Evolutionary conservation across 2,329 filamentous ascomycete species (phyloP).

Genomic region (Apiospora aurea): DNA sequence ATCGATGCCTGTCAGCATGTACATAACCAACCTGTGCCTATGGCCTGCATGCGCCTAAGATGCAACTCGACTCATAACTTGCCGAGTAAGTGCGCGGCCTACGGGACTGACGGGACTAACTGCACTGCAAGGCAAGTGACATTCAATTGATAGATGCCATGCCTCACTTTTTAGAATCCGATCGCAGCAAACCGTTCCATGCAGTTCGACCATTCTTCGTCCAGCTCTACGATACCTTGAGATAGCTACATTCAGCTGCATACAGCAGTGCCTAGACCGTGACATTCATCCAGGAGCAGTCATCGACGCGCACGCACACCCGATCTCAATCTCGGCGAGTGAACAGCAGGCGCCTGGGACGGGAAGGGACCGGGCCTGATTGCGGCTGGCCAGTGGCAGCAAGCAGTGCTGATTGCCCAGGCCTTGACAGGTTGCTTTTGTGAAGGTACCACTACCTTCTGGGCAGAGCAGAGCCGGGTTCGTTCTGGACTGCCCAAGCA

Average conservation of each 20-base stretch:
- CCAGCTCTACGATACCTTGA: not conserved
- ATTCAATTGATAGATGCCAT: not conserved
- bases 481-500: not conserved
- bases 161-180: not conserved
- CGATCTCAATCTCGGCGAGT: not conserved
- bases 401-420: not conserved
- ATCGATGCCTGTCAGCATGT: constrained; percentile 2
- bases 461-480: too few species aligned
- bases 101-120: not conserved
- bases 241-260: not conserved
- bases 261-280: not conserved
- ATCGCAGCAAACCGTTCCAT: not conserved
- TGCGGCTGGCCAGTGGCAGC: not conserved
- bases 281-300: not conserved
- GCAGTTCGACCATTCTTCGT: not conserved
- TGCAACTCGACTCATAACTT: constrained; percentile 1
- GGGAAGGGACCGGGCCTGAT: not conserved
- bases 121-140: not conserved
- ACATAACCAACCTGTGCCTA: constrained; percentile 17
- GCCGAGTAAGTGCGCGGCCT: constrained; percentile 6
- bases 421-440: too few species aligned
- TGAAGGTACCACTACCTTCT: not conserved
- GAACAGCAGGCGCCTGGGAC: not conserved
- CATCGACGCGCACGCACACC: not conserved
- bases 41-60: constrained; percentile 8